Percentiles rank a stretch among this genome's conserved stretches.
Evolutionary conservation across 2,329 filamentous ascomycete genomes (phyloP).

Genomic region (Scytalidium lignicola): DNA sequence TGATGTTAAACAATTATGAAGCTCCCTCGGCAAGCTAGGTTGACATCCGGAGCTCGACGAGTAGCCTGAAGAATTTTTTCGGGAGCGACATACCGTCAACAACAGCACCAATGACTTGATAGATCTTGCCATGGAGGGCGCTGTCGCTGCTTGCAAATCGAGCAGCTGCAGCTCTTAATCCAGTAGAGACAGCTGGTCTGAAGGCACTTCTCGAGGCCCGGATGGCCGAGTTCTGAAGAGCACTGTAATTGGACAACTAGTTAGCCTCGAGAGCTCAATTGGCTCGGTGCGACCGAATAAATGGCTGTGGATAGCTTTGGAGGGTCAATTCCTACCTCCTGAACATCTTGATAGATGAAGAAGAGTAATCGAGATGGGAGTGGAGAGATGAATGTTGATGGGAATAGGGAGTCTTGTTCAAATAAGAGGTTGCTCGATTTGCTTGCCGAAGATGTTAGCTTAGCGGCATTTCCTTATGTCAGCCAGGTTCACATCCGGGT

Average conservation of each 20-base stretch:
- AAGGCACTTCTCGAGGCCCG: conserved; percentile 53
- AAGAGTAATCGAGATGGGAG: conserved; percentile 57
- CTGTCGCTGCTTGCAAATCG: conserved; percentile 51
- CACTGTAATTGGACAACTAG: conserved; percentile 39
- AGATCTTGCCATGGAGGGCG: conserved; percentile 61
- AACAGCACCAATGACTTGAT: conserved; percentile 96
- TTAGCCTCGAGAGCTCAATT: conserved; percentile 35
- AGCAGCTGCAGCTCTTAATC: conserved; percentile 45
- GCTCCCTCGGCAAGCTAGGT: conserved; percentile 10
- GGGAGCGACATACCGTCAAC: conserved; percentile 75
- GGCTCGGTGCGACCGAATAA: conserved; percentile 19
- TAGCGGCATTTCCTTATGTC: neutral
- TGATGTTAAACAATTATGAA: conserved; percentile 8
- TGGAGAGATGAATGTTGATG: conserved; percentile 48
- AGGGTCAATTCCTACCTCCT: conserved; percentile 61
- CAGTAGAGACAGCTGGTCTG: conserved; percentile 52
- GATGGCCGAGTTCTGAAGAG: conserved; percentile 61
- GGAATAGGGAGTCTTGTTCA: conserved; percentile 22
- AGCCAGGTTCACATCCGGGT: neutral
- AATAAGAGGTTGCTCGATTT: conserved; percentile 48
- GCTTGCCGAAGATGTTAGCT: neutral
- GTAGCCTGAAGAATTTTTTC: conserved; percentile 33
- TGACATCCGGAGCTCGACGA: conserved; percentile 18
- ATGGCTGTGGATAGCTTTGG: conserved; percentile 16
- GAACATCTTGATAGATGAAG: conserved; percentile 73